Evolutionary conservation across 2,329 filamentous ascomycete species (phyloP).

Genomic region (Fusarium duplospermum): DNA sequence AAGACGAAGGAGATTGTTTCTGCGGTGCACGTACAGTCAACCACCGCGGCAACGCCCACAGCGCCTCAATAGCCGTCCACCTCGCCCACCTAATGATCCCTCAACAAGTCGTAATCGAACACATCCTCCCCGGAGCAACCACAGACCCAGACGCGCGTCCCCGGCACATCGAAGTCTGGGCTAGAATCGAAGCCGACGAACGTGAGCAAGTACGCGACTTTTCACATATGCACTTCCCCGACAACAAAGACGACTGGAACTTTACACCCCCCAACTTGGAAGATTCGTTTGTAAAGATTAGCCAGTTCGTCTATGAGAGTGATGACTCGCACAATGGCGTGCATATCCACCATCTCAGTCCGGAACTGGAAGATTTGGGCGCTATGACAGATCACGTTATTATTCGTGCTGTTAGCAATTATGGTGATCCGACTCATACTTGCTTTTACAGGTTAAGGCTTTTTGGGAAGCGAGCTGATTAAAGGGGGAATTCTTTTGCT

Average conservation of each 20-base stretch:
- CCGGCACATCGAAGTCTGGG: conserved; percentile 77
- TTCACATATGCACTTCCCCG: conserved; percentile 55
- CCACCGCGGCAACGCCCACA: conserved; percentile 58
- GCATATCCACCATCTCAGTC: conserved; percentile 65
- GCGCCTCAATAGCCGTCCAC: conserved; percentile 74
- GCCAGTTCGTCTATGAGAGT: conserved; percentile 65
- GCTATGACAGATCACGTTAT: conserved; percentile 64
- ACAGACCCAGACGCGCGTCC: conserved; percentile 73
- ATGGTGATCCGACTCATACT: conserved; percentile 68
- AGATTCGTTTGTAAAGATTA: conserved; percentile 67
- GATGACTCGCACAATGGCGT: conserved; percentile 55
- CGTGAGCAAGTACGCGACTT: conserved; percentile 58
- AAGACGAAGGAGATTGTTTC: conserved; percentile 88
- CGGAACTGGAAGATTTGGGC: conserved; percentile 60
- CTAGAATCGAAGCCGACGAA: conserved; percentile 60
- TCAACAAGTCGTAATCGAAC: conserved; percentile 77
- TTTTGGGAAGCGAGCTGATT: conserved; percentile 54
- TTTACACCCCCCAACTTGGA: conserved; percentile 43
- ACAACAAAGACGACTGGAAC: conserved; percentile 45
- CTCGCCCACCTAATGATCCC: conserved; percentile 70
- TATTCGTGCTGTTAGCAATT: conserved; percentile 68
- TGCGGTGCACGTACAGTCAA: conserved; percentile 69
- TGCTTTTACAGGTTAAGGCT: conserved; percentile 74
- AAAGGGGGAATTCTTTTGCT: conserved; percentile 3
- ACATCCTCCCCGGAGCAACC: conserved; percentile 72